Base-by-base conservation (phyloP, 306 rosid genomes). In the Vigna radiata region DNA sequence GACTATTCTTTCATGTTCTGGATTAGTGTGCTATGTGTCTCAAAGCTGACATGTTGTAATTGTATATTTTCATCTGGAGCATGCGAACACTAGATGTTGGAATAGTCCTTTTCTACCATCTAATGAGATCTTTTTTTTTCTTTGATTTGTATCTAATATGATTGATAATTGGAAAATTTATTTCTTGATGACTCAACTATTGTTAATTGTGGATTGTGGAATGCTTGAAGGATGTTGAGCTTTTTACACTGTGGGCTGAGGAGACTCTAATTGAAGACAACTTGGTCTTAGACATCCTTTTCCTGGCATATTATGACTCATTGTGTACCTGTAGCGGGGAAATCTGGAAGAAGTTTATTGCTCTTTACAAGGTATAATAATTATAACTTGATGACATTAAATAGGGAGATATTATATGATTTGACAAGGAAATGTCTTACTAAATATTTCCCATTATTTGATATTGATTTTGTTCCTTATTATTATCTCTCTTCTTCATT, bases 211-310 rank as follows among this genome's bases (percentile, higher is more conserved):
- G 81, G 66, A 62, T 29, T 70, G 54, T 88, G 81, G 66, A 62
- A 75, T 75, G 66, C 73, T 75, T 90, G 79, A 84, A 94, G 98
- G 97, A 94, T 83, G 86, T 90, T 87, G 97, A 89, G 83, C 89
- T 91, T 68, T 94, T 85, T 75, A 88, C 93, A 68, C 85, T 94
- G 75, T 94, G 97, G 98, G 96, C 98, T 41, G 98, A 94, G 90
- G 98, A 92, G 89, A 92, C 87, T 70, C 86, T 94, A 82, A 83
- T 85, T n/a, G 98, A 94, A 88, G 96, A 87, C 82, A 89, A 85
- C 87, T 82, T 94, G 86, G 87, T 94, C 85, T 78, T 94, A 86
- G 98, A 94, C 87, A 85, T 90, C 77, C 90, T 94, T 82, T 94
- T 92, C 82, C 91, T 92, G 72, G 89, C 89, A 53, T 94, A 94